Base-by-base conservation (phyloP, 1,284 basidiomycete genomes). In the Inonotus hispidus region DNA sequence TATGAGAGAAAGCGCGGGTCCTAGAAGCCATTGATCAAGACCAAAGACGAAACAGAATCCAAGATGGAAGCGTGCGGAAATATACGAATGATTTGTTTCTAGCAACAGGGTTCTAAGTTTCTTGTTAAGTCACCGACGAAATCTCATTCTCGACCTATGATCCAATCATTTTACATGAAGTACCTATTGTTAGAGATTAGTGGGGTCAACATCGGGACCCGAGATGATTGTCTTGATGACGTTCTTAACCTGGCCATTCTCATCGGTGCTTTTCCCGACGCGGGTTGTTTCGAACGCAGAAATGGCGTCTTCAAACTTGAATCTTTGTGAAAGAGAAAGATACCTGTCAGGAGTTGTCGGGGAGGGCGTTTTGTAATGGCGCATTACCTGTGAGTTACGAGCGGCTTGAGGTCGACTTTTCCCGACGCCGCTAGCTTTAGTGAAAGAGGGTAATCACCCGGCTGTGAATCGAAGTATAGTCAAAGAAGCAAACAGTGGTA, bases 381-480 rank as follows among this genome's bases (percentile, higher is more conserved):
- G 8, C 8, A 74, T 68, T 71, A 88, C 85, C 93, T 81, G 71
- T 95, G 92, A 8, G 94, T 93, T 56, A 97, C 90, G 45, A 98
- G 80, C 13, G 92, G 88, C 74, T 90, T 94, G 65, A 96, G 79
- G 74, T 96, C 80, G 69, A 97, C 83, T 70, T 88, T 87, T 53
- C 92, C 92, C 63, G 82, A 82, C 8, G 87, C 76, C 35, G 88
- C 90, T 43, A 97, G 82, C 19, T 89, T 82, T 68, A 96, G 89
- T n/a, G 92, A 92, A 66, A 93, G 82, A 35, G 87, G 84, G 72
- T 95, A 95, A 75, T 90, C 88, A 27, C 91, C 92, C 52, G 90
- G 84, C 88, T 90, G 68, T 39, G 55, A 8, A 38, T 43, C 19
- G 47, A 45, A 27, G 16, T 7, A 58, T 13, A 25, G 27, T n/a